Percentiles rank a stretch among this genome's conserved stretches.
These are phyloP conservation scores for Leccinum rimulosum DNA, from an alignment of 768 basidiomycete genomes.

Conservation along the genomic window DNA sequence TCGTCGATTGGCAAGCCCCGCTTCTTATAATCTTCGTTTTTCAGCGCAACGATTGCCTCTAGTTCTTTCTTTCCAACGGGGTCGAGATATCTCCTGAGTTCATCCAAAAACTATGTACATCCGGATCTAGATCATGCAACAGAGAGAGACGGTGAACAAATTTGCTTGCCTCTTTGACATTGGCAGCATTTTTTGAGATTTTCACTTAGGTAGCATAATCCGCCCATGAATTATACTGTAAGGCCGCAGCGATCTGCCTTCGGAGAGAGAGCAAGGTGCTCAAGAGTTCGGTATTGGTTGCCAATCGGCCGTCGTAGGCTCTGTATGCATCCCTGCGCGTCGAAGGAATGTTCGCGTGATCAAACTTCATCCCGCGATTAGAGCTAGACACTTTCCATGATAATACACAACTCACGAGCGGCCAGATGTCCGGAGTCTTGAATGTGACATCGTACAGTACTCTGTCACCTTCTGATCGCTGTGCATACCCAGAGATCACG, in stretches of 20 bases:
- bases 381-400: background rate
- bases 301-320: slow-evolving; percentile 63
- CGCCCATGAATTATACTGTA: slow-evolving; percentile 78
- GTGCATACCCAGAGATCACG: slow-evolving; percentile 71
- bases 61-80: slow-evolving; percentile 71
- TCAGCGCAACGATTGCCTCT: slow-evolving; percentile 62
- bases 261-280: slow-evolving; percentile 66
- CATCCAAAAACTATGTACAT: slow-evolving; percentile 60
- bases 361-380: slow-evolving; percentile 49
- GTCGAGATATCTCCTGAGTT: slow-evolving; percentile 66
- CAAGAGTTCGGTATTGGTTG: slow-evolving; percentile 67
- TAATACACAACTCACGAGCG: slow-evolving; percentile 47
- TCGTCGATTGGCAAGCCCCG: slow-evolving; percentile 61
- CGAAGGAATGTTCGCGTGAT: slow-evolving; percentile 65
- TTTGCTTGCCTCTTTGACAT: slow-evolving; percentile 50
- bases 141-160: background rate
- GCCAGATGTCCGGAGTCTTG: slow-evolving; percentile 82
- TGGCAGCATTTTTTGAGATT: slow-evolving; percentile 71
- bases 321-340: slow-evolving; percentile 66
- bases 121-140: background rate
- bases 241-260: slow-evolving; percentile 59
- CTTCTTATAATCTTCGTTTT: slow-evolving; percentile 66
- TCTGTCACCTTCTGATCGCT: slow-evolving; percentile 53
- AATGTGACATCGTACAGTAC: slow-evolving; percentile 71
- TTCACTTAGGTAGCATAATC: slow-evolving; percentile 80